Percentiles rank a stretch among this genome's conserved stretches.
These are phyloP conservation scores for Eutrema heterophyllum DNA, from an alignment of 345 rosid species.

Conservation along the genomic window DNA sequence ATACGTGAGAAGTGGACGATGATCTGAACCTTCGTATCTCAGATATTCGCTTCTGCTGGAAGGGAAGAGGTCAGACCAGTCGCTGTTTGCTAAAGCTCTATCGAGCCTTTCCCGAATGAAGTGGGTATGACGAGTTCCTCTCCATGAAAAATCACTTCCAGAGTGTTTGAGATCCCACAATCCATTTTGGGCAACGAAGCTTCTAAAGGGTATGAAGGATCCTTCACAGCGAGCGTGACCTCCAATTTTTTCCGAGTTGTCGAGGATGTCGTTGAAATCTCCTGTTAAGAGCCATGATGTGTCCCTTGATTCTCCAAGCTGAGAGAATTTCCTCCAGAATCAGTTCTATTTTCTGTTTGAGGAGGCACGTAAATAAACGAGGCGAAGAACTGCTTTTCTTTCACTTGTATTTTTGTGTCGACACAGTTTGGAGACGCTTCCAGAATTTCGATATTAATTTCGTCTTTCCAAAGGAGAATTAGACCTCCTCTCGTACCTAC, in stretches of 20 bases:
- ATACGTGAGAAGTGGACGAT: too few relatives aligned
- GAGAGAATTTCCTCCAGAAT: too few relatives aligned
- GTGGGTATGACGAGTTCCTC: neutral
- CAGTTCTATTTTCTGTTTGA: too few relatives aligned
- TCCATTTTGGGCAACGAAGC: neutral
- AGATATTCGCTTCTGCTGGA: neutral
- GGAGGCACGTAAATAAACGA: too few relatives aligned
- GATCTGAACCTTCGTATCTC: too few relatives aligned
- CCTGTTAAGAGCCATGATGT: neutral
- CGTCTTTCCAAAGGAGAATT: too few relatives aligned
- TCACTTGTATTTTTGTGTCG: too few relatives aligned
- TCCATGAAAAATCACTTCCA: neutral
- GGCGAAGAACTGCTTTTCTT: accelerated
- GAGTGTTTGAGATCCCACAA: neutral
- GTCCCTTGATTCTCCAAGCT: neutral
- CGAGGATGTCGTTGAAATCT: neutral
- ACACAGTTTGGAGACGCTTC: too few relatives aligned
- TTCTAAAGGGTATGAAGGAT: neutral
- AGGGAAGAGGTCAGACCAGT: neutral
- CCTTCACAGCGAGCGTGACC: neutral
- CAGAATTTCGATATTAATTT: too few relatives aligned
- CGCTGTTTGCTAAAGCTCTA: neutral
- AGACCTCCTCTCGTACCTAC: too few relatives aligned
- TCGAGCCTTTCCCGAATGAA: neutral
- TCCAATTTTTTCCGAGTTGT: neutral